Evolutionary conservation across 352 stramenopile genomes (phyloP).

Genomic region (Phytophthora ramorum): DNA sequence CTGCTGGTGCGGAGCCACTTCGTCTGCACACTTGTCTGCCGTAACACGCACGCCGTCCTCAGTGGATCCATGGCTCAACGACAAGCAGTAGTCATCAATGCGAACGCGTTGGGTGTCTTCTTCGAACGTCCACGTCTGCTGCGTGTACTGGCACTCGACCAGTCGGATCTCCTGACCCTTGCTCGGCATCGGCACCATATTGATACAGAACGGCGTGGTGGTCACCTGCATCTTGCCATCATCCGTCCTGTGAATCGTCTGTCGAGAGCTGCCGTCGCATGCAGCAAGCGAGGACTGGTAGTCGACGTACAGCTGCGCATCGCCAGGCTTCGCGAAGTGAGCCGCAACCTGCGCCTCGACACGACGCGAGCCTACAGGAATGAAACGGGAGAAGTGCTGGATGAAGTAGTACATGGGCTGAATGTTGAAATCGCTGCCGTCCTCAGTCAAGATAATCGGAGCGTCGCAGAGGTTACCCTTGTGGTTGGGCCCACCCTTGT

Average conservation of each 20-base stretch:
- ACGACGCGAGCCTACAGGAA: slow-evolving; percentile 69
- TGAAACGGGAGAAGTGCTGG: slow-evolving; percentile 89
- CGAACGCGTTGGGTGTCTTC: slow-evolving; percentile 47
- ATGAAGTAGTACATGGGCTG: slow-evolving; percentile 93
- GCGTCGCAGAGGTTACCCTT: slow-evolving; percentile 71
- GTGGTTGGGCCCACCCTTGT: slow-evolving; percentile 91
- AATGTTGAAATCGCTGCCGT: slow-evolving; percentile 26
- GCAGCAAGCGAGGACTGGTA: slow-evolving; percentile 58
- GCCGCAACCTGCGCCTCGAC: slow-evolving; percentile 54
- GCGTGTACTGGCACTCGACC: slow-evolving; percentile 67
- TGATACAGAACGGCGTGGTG: slow-evolving; percentile 60
- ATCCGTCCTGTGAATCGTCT: slow-evolving; percentile 54
- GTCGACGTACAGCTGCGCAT: slow-evolving; percentile 54
- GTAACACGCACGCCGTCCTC: slow-evolving; percentile 44
- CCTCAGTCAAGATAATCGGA: slow-evolving; percentile 15
- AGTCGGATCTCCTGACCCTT: slow-evolving; percentile 64
- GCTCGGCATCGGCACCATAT: slow-evolving; percentile 41
- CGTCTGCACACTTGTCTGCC: slow-evolving; percentile 43
- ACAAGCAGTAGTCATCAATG: slow-evolving; percentile 65
- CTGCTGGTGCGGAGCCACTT: slow-evolving; percentile 8
- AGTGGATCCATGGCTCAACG: slow-evolving; percentile 64
- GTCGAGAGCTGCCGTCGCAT: slow-evolving; percentile 70
- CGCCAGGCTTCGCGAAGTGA: slow-evolving; percentile 58
- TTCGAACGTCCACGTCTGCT: slow-evolving; percentile 69
- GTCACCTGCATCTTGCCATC: slow-evolving; percentile 76